Evolutionary conservation across 1,284 basidiomycete species (phyloP).

Genomic region (Amylostereum areolatum): DNA sequence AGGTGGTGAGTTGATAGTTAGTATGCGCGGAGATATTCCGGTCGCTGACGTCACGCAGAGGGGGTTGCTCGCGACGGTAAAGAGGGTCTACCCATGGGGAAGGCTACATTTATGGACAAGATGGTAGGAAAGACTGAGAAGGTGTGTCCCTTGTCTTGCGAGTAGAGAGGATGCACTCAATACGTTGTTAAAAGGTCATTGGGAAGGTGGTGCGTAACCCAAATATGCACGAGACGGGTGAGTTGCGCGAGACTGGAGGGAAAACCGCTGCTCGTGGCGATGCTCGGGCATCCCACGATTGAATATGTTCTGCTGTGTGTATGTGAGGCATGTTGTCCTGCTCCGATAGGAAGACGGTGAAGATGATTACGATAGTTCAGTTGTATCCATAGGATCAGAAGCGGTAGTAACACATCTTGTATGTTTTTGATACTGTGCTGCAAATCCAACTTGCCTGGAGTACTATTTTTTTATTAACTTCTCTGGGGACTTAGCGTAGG

Average conservation of each 20-base stretch:
- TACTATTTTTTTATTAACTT: no score
- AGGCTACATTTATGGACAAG: constrained; percentile 42
- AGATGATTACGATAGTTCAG: no score
- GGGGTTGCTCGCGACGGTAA: constrained; percentile 39
- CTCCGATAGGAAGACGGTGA: no score
- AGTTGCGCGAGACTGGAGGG: constrained; percentile 47
- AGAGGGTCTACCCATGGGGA: constrained; percentile 34
- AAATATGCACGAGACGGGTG: constrained; percentile 49
- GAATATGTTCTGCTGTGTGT: constrained; percentile 2
- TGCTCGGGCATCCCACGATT: constrained; percentile 38
- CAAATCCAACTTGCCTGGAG: no score
- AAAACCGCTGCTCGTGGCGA: constrained; percentile 38
- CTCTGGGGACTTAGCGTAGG: no score
- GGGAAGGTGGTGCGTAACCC: constrained; percentile 43
- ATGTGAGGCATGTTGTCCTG: no score
- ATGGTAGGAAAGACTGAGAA: constrained; percentile 50
- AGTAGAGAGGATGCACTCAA: neutral
- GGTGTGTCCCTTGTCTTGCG: constrained; percentile 20
- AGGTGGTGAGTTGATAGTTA: constrained; percentile 28
- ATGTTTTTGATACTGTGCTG: no score
- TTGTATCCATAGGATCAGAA: no score
- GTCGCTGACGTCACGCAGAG: constrained; percentile 19
- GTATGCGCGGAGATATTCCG: no score
- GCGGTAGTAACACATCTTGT: no score
- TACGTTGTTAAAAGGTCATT: constrained; percentile 30